These are phyloP conservation scores for Spiraea crenata DNA, from an alignment of 331 rosid species.

Conservation along the genomic window DNA sequence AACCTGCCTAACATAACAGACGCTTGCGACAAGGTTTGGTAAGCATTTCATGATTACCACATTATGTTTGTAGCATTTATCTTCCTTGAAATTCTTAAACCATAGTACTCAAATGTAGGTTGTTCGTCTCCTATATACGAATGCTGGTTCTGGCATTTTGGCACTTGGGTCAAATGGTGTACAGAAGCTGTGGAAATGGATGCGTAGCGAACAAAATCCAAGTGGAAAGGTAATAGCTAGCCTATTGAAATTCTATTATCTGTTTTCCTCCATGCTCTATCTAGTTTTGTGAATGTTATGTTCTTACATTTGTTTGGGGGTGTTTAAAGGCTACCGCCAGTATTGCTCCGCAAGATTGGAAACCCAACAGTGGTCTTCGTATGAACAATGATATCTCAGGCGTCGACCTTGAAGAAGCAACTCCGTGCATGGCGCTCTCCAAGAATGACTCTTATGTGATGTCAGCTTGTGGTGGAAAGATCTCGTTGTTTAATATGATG, in stretches of 20 bases:
- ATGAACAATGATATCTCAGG: slow-evolving; percentile 77
- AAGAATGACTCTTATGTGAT: slow-evolving; percentile 83
- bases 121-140: slow-evolving; percentile 70
- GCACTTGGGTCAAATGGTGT: slow-evolving; percentile 88
- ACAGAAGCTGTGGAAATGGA: slow-evolving; percentile 91
- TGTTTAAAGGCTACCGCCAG: slow-evolving; percentile 74
- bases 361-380: slow-evolving; percentile 79
- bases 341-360: slow-evolving; percentile 80
- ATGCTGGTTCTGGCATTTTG: slow-evolving; percentile 73
- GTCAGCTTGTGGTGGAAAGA: slow-evolving; percentile 90
- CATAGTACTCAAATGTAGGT: slow-evolving; percentile 45
- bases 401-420: slow-evolving; percentile 82
- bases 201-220: slow-evolving; percentile 66
- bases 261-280: background rate
- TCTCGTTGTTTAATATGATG: slow-evolving; percentile 79
- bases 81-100: slow-evolving; percentile 20
- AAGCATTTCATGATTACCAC: slow-evolving; percentile 11
- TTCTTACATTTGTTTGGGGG: slow-evolving; percentile 34
- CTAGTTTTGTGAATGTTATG: slow-evolving; percentile 12
- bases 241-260: slow-evolving; percentile 8
- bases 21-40: slow-evolving; percentile 73
- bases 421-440: slow-evolving; percentile 84
- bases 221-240: slow-evolving; percentile 57
- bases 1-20: slow-evolving; percentile 78
- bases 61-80: slow-evolving; percentile 18